phyloP scores from a whole-genome alignment of 2,329 filamentous ascomycete species.

The Scolecobasidium constrictum region DNA sequence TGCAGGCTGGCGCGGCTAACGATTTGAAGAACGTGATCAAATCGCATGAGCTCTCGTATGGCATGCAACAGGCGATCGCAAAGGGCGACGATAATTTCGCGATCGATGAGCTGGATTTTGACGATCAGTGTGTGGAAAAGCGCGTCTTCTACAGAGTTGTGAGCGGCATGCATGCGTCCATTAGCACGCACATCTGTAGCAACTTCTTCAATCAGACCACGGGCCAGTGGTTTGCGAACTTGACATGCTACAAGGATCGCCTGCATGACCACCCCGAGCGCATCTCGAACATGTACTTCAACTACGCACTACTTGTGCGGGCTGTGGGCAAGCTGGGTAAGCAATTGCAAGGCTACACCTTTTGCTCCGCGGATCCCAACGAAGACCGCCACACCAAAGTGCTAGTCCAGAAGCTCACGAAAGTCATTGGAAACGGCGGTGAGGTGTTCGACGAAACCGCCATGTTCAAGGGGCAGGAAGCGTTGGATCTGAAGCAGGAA shows the following conservation, averaged over 20 bases:
- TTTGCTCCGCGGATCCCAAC: constrained; percentile 73
- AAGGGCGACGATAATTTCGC: constrained; percentile 40
- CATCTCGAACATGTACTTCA: constrained; percentile 97
- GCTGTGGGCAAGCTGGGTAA: constrained; percentile 84
- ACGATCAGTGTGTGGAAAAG: constrained; percentile 94
- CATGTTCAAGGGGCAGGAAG: constrained; percentile 69
- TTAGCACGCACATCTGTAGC: constrained; percentile 92
- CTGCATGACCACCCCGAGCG: constrained; percentile 78
- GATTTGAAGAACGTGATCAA: constrained; percentile 51
- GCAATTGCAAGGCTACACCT: constrained; percentile 74
- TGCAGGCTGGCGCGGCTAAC: constrained; percentile 43
- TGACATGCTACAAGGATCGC: constrained; percentile 79
- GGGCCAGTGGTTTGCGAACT: constrained; percentile 83
- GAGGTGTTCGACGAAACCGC: constrained; percentile 88
- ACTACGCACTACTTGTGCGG: constrained; percentile 89
- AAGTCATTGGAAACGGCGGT: constrained; percentile 52
- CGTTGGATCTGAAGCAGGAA: constrained; percentile 79
- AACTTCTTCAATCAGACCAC: constrained; percentile 93
- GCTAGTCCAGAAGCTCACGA: constrained; percentile 68
- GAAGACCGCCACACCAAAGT: constrained; percentile 72
- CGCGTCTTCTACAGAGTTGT: constrained; percentile 95
- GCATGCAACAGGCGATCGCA: constrained; percentile 45
- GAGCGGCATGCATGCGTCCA: constrained; percentile 96
- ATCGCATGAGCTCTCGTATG: constrained; percentile 49
- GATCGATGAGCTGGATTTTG: constrained; percentile 59